Evolutionary conservation across 257 asterid genomes (phyloP).

Genomic region (Jasminum sambac): DNA sequence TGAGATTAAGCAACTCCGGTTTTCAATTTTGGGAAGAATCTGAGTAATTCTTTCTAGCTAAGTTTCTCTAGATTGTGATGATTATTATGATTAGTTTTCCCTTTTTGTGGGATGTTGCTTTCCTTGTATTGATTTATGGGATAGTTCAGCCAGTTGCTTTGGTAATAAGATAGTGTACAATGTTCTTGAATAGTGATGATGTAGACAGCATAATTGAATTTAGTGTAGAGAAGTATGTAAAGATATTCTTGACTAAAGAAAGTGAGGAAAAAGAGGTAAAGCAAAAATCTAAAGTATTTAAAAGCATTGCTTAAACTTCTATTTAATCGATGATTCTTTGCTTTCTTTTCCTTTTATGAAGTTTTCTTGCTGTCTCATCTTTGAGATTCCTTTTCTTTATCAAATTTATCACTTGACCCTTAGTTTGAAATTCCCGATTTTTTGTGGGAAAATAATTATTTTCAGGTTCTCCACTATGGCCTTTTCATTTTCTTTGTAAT

Average conservation of each 20-base stretch:
- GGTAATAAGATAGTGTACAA: neutral
- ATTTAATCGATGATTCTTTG: conserved; percentile 33
- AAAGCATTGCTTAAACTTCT: conserved; percentile 29
- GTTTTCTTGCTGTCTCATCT: conserved; percentile 34
- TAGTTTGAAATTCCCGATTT: conserved; percentile 7
- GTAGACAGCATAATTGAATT: conserved; percentile 35
- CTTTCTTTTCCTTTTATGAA: conserved; percentile 29
- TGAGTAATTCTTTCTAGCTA: neutral
- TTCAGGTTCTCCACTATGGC: conserved; percentile 20
- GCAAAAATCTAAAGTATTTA: conserved; percentile 40
- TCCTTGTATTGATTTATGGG: conserved; percentile 20
- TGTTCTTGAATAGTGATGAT: conserved; percentile 32
- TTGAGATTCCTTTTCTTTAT: conserved; percentile 42
- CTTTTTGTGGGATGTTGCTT: neutral
- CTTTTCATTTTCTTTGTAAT: neutral
- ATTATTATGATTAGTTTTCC: conserved; percentile 16
- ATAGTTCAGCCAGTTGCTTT: conserved; percentile 15
- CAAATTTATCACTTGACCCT: conserved; percentile 35
- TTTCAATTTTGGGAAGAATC: neutral
- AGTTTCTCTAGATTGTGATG: too few relatives aligned
- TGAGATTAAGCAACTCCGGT: neutral
- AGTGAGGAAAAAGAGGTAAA: conserved; percentile 34
- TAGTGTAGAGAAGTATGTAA: conserved; percentile 24
- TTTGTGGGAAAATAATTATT: neutral
- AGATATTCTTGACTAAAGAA: conserved; percentile 32